Evolutionary conservation across 2,329 filamentous ascomycete genomes (phyloP), one percentile per base, ranked within the genome.

Genomic region (Penicillium sp.): DNA sequence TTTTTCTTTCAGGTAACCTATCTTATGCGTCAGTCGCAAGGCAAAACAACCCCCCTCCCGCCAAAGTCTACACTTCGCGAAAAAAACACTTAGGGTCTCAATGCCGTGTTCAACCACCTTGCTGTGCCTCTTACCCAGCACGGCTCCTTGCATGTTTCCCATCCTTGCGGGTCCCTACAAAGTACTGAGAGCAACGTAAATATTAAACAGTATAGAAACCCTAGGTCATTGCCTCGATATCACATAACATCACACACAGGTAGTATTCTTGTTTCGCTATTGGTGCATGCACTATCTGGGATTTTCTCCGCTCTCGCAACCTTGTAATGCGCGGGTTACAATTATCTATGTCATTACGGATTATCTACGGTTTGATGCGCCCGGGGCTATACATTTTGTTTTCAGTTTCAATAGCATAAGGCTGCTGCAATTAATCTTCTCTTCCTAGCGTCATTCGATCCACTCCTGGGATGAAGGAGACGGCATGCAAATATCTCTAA

Each of bases 61-160:
- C n/a, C n/a, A n/a, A n/a, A 31, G 27, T 54, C 39, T 54, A 41
- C 53, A 57, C 38, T 27, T 57, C 41, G 13, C 5, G 23, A 45
- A 33, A 29, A 29, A 44, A 44, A 17, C 8, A 29, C 25, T 35
- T 13, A 25, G 21, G 21, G 21, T 55, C 19, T 39, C 36, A 56
- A 52, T 10, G 38, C 53, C 44, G 51, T 53, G 39, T 52, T 56
- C 31, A 38, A 55, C 36, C 36, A 55, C 53, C 47, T 56, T 56
- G 31, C 49, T 53, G 54, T 56, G 33, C 51, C 41, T 57, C 49
- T 56, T 63, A 45, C 58, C 59, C 47, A 57, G 50, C 58, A 47
- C 56, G 59, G 66, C 66, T 68, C 67, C 67, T 70, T 70, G 66
- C 67, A 68, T 63, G 39, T 53, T 50, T 45, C 53, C 59, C 48